phyloP scores from a whole-genome alignment of 2,329 filamentous ascomycete species.

The Gyromitra esculenta region DNA sequence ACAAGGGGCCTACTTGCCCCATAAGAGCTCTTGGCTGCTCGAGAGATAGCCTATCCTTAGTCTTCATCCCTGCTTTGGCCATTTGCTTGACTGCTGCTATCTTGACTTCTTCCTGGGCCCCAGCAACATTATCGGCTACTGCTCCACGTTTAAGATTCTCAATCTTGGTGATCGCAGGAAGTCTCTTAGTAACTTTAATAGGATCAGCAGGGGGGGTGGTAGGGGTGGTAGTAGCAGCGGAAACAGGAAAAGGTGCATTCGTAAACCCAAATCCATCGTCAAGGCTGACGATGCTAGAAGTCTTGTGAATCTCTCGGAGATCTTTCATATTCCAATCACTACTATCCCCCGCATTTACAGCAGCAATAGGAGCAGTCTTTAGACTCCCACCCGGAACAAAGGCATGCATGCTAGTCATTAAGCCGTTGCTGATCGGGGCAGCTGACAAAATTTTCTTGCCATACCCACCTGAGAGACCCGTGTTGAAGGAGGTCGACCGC shows the following conservation, averaged over 20 bases:
- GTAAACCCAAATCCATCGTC: slow-evolving; percentile 9
- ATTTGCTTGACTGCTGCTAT: slow-evolving; percentile 2
- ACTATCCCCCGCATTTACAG: slow-evolving; percentile 12
- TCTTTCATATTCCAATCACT: slow-evolving; percentile 20
- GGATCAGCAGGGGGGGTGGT: neutral
- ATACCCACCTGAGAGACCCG: slow-evolving; percentile 47
- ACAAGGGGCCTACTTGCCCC: slow-evolving; percentile 11
- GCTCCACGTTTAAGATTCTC: neutral
- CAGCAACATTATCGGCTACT: neutral
- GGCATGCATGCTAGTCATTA: slow-evolving; percentile 43
- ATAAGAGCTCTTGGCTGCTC: slow-evolving; percentile 36
- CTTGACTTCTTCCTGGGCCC: neutral
- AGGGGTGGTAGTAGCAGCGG: neutral
- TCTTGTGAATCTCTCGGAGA: neutral
- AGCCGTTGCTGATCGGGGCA: slow-evolving; percentile 4
- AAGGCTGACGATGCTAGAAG: slow-evolving; percentile 13
- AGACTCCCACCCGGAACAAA: slow-evolving; percentile 52
- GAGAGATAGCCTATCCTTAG: neutral
- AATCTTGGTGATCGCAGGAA: neutral
- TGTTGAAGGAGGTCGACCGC: slow-evolving; percentile 17
- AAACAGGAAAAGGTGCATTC: neutral
- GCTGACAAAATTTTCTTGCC: slow-evolving; percentile 33
- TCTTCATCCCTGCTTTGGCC: slow-evolving; percentile 5
- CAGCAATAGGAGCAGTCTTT: slow-evolving; percentile 45
- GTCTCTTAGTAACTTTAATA: neutral